Base-by-base conservation (phyloP, 2,329 filamentous ascomycete genomes). In the Cordyceps fumosorosea region DNA sequence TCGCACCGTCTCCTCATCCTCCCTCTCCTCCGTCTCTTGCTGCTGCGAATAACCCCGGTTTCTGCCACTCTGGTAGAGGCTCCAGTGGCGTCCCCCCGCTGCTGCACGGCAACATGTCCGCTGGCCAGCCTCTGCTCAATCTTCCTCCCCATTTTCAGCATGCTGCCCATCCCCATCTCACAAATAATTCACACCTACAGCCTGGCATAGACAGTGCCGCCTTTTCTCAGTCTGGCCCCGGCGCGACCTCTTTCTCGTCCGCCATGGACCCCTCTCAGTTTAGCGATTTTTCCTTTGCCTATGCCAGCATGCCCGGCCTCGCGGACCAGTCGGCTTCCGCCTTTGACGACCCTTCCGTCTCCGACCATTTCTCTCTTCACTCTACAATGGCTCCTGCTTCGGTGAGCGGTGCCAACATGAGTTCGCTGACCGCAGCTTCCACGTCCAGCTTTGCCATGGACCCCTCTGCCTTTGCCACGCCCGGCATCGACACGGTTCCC, bases 261-360 rank as follows among this genome's bases (percentile, higher is more conserved):
- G 68, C 79, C 67, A 77, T 81, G 67, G 78, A 82, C 65, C 67
- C 75, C 40, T 72, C 78, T 18, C 78, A 81, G 56, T 85, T 85
- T 67, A 74, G 75, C 64, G 79, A 83, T 65, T 85, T 84, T 67
- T 73, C 78, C 24, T 85, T 84, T 66, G 69, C 80, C 3, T 84
- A 81, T 67, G 74, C 77, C 66, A 72, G 73, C 24, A 78, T 81
- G 67, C 72, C 70, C 63, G 70, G 65, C 64, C 68, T 73, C 34
- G 63, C 70, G 20, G 74, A 75, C n/a, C 73, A 73, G 20, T 72
- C 74, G 29, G 71, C 73, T 29, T 67, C 73, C 24, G 70, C 67
- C 34, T 73, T 74, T 64, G 69, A 70, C 65, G 67, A 66, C 51
- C 65, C 65, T 29, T 69, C 70, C 47, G 67, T 69, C 29, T 65